These are phyloP conservation scores for Naematelia aurantialba DNA, from an alignment of 768 basidiomycete species.

Conservation along the genomic window DNA sequence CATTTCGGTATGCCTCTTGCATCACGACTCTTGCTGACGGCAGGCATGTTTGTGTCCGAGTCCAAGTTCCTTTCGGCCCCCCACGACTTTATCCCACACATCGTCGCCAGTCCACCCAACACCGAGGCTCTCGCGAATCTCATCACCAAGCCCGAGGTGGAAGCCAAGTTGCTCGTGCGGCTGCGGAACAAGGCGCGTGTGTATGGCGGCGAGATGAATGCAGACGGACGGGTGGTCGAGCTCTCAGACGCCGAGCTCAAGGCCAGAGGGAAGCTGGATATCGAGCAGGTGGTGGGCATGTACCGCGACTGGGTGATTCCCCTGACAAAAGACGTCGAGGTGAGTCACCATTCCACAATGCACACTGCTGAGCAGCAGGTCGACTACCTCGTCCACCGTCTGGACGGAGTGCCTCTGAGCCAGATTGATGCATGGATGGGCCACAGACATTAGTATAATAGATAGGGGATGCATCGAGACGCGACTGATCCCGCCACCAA, in stretches of 20 bases:
- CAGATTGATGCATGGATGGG: slow-evolving; percentile 66
- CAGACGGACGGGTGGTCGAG: slow-evolving; percentile 44
- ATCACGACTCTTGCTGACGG: not conserved
- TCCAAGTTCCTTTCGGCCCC: slow-evolving; percentile 89
- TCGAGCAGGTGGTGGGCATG: slow-evolving; percentile 84
- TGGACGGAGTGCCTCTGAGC: slow-evolving; percentile 76
- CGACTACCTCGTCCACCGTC: slow-evolving; percentile 84
- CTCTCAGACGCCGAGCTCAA: slow-evolving; percentile 9
- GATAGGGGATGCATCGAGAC: not conserved
- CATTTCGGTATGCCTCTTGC: slow-evolving; percentile 73
- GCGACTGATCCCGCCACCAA: not conserved
- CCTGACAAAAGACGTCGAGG: slow-evolving; percentile 97
- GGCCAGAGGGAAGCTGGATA: slow-evolving; percentile 68
- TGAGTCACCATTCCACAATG: slow-evolving; percentile 48
- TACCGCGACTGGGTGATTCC: slow-evolving; percentile 97
- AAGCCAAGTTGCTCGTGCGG: slow-evolving; percentile 73
- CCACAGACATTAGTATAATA: not conserved
- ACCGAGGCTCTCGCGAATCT: slow-evolving; percentile 71
- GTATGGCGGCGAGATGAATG: slow-evolving; percentile 75
- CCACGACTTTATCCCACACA: slow-evolving; percentile 85
- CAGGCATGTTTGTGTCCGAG: slow-evolving; percentile 98
- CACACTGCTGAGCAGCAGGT: slow-evolving; percentile 57
- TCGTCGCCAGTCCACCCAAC: slow-evolving; percentile 63
- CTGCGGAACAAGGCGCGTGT: slow-evolving; percentile 75
- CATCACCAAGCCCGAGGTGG: slow-evolving; percentile 97